Evolutionary conservation across 176 grass and related monocot genomes (phyloP).

Genomic region (Themeda triandra): DNA sequence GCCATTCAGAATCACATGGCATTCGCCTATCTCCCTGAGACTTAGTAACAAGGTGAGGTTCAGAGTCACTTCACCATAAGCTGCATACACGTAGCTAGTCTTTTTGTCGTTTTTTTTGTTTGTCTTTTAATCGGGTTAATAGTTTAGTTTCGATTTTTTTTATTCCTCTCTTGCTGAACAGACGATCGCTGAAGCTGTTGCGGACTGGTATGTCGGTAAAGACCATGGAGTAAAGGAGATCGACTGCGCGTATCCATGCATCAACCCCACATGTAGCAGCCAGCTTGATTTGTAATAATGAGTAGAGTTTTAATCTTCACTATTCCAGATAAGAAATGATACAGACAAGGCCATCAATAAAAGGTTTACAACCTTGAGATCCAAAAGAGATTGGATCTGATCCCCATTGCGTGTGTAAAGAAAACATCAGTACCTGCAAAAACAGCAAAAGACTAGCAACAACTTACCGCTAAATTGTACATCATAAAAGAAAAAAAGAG

Average conservation of each 20-base stretch:
- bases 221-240: slow-evolving; percentile 28
- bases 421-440: too few species aligned
- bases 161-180: not conserved
- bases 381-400: too few species aligned
- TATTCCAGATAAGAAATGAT: not conserved
- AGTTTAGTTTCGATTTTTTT: not conserved
- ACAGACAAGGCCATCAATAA: not conserved
- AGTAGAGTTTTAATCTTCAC: not conserved
- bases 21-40: slow-evolving; percentile 31
- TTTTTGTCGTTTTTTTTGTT: too few species aligned
- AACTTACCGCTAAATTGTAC: too few species aligned
- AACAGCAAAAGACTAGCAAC: too few species aligned
- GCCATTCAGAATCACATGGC: slow-evolving; percentile 31
- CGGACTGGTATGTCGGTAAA: slow-evolving; percentile 63
- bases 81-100: not conserved
- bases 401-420: too few species aligned
- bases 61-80: not conserved
- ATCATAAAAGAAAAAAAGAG: too few species aligned
- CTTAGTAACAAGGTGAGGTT: slow-evolving; percentile 38
- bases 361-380: not conserved
- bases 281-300: not conserved
- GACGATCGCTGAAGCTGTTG: slow-evolving; percentile 56
- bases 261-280: slow-evolving; percentile 52
- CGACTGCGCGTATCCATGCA: slow-evolving; percentile 52
- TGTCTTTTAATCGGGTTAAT: not conserved